Evolutionary conservation across 1,284 basidiomycete species (phyloP).

Genomic region (Schizophyllum amplum): DNA sequence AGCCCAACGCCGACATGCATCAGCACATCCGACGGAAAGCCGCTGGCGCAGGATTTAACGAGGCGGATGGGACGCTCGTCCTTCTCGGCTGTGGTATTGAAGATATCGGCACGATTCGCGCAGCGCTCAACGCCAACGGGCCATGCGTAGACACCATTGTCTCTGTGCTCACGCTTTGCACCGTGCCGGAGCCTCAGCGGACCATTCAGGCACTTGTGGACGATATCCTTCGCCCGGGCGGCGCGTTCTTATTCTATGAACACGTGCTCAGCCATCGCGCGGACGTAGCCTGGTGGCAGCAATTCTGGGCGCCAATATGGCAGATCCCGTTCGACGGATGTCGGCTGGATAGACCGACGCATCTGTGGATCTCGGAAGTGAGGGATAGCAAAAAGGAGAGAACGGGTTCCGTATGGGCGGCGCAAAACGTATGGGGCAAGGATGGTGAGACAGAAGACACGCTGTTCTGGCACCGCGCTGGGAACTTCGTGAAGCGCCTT

Average conservation of each 20-base stretch:
- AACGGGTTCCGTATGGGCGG: slow-evolving; percentile 27
- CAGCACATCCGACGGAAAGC: slow-evolving; percentile 40
- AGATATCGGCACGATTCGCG: slow-evolving; percentile 23
- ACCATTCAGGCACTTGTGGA: slow-evolving; percentile 35
- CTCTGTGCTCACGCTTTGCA: slow-evolving; percentile 52
- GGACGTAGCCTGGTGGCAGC: slow-evolving; percentile 61
- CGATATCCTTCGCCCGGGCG: slow-evolving; percentile 47
- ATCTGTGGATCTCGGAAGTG: slow-evolving; percentile 40
- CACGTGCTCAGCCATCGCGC: slow-evolving; percentile 44
- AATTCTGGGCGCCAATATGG: slow-evolving; percentile 65
- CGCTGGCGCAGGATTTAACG: slow-evolving; percentile 40
- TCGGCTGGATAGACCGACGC: slow-evolving; percentile 46
- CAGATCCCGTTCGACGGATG: slow-evolving; percentile 48
- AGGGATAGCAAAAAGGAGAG: slow-evolving; percentile 30
- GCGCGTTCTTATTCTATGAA: slow-evolving; percentile 56
- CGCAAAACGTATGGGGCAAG: slow-evolving; percentile 38
- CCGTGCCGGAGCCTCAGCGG: slow-evolving; percentile 41
- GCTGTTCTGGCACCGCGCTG: slow-evolving; percentile 50
- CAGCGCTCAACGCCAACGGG: slow-evolving; percentile 25
- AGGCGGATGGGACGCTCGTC: slow-evolving; percentile 33
- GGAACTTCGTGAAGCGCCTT: slow-evolving; percentile 39
- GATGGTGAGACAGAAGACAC: slow-evolving; percentile 38
- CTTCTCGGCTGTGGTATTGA: slow-evolving; percentile 51
- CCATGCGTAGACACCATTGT: slow-evolving; percentile 45
- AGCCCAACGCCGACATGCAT: slow-evolving; percentile 63